Evolutionary conservation across 306 rosid genomes (phyloP), one percentile per base, ranked within the genome.

Genomic region (Spatholobus suberectus): DNA sequence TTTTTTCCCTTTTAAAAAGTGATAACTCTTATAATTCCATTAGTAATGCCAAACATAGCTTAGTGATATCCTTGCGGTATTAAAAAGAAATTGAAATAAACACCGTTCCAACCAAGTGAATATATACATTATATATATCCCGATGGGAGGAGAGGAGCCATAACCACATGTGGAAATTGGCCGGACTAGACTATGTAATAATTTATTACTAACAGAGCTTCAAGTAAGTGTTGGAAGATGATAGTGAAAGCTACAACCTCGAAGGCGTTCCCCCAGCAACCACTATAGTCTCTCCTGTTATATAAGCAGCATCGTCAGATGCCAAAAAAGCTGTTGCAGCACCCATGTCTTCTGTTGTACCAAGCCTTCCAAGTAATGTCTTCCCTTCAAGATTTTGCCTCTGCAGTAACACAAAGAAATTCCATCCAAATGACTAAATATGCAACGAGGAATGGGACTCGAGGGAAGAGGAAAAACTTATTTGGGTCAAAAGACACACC

Each of bases 231-330:
- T 26, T 5, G 67, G 38, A 38, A 75, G 80, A 76, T 12, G 49
- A 47, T 21, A 52, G 59, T 4, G 62, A 75, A 75, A 85, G 63
- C 86, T 91, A 96, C 76, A 96, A 93, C 83, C 97, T 92, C 1
- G 99, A 94, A 35, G 96, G 95, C 85, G 62, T 85, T 65, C 99
- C 99, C 62, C 99, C 99, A 20, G 97, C 91, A 84, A 96, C 97
- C 24, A 96, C 98, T 26, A 96, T 68, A 70, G 98, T 96, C 88
- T 96, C 99, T 70, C 98, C 99, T 8, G 99, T 96, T 68, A 96
- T 89, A 86, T 91, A 96, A 58, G 99, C 82, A 40, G 98, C 98
- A 35, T 96, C 99, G 24, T 94, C 97, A 0, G 98, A 96, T 21
- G 97, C 94, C 89, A 96, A 85, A 85, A 96, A 94, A 2, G 99